Evolutionary conservation across 148 eudicot genomes (phyloP).

Genomic region (Cornus controversa): DNA sequence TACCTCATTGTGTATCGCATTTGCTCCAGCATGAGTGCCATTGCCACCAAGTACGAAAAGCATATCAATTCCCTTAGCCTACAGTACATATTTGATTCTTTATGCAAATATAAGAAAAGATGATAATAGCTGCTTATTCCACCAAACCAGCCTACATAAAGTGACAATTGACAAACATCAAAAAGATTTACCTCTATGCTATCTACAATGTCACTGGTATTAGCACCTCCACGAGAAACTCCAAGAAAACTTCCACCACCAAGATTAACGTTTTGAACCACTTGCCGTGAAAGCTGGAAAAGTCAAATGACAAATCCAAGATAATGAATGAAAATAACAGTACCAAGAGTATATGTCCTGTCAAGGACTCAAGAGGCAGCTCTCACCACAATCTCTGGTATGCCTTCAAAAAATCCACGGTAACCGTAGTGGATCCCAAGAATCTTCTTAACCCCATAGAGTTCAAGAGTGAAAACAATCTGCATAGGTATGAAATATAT

Average conservation of each 20-base stretch:
- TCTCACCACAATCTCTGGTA: slow-evolving; percentile 46
- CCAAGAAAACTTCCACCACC: slow-evolving; percentile 55
- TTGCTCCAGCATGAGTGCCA: slow-evolving; percentile 57
- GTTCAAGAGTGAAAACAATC: slow-evolving; percentile 52
- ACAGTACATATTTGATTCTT: slow-evolving; percentile 4
- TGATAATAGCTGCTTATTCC: background rate
- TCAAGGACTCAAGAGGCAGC: slow-evolving; percentile 10
- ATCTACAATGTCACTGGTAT: slow-evolving; percentile 41
- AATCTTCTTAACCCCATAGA: slow-evolving; percentile 47
- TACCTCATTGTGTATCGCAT: slow-evolving; percentile 50
- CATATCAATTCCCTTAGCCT: slow-evolving; percentile 56
- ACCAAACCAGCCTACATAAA: background rate
- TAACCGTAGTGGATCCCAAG: slow-evolving; percentile 47
- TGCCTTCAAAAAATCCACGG: slow-evolving; percentile 50
- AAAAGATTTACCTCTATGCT: slow-evolving; percentile 38
- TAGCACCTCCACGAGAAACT: slow-evolving; percentile 57
- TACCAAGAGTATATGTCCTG: background rate
- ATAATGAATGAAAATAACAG: background rate
- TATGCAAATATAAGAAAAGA: background rate
- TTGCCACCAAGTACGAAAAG: slow-evolving; percentile 53
- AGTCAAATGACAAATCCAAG: slow-evolving; percentile 12
- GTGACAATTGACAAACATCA: background rate
- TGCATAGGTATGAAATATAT: slow-evolving; percentile 11
- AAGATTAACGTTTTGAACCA: slow-evolving; percentile 51
- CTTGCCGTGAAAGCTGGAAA: slow-evolving; percentile 45